These are phyloP conservation scores for Yarrowia hollandica DNA, from an alignment of 805 yeast species.

Conservation along the genomic window DNA sequence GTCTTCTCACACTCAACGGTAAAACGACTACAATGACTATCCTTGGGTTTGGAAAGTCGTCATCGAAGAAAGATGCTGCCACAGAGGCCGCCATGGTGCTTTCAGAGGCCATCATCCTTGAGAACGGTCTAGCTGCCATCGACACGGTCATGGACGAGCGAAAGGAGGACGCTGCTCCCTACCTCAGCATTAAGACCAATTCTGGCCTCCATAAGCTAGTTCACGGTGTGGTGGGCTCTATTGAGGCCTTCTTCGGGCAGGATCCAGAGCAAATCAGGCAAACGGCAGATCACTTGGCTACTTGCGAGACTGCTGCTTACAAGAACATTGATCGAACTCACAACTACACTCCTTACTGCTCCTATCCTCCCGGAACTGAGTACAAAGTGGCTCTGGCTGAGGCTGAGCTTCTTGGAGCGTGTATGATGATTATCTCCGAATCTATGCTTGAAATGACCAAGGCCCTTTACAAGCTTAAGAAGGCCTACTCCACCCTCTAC, in stretches of 20 bases:
- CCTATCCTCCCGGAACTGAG: constrained; percentile 91
- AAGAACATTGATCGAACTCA: constrained; percentile 14
- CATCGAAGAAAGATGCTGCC: constrained; percentile 2
- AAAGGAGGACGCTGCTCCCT: constrained; percentile 22
- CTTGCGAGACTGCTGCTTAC: constrained; percentile 15
- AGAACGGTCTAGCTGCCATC: constrained; percentile 15
- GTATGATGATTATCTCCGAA: constrained; percentile 84
- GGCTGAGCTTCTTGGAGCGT: constrained; percentile 77
- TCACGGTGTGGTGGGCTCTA: constrained; percentile 12
- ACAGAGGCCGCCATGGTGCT: constrained; percentile 13
- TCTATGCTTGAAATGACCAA: constrained; percentile 86
- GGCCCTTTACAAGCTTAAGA: constrained; percentile 80
- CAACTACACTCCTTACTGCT: constrained; percentile 25
- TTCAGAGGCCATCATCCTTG: constrained; percentile 23
- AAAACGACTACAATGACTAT: constrained; percentile 24
- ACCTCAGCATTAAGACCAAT: constrained; percentile 8
- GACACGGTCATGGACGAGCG: constrained; percentile 28
- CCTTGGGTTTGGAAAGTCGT: constrained; percentile 24
- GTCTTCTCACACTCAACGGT: constrained; percentile 6
- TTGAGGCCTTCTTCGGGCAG: constrained; percentile 23
- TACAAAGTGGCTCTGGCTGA: constrained; percentile 91
- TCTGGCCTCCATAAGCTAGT: constrained; percentile 16
- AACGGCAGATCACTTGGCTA: constrained; percentile 11
- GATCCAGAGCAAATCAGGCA: constrained; percentile 18
- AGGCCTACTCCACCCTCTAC: constrained; percentile 85